These are phyloP conservation scores for Termitomyces sp. DNA, from an alignment of 768 basidiomycete species.

Conservation along the genomic window DNA sequence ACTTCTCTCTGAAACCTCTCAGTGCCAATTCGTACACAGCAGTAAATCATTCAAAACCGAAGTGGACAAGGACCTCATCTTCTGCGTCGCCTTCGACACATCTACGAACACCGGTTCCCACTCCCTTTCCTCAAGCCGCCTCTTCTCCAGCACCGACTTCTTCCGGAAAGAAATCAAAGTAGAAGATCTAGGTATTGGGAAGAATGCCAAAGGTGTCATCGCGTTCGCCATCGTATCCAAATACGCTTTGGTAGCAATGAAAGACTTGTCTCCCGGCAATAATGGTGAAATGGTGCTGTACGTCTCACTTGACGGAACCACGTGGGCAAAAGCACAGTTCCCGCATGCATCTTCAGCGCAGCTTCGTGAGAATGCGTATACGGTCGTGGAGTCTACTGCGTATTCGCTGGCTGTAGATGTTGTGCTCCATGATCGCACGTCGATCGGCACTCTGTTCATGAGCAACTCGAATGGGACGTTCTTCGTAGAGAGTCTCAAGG, in stretches of 20 bases:
- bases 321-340: conserved; percentile 89
- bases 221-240: conserved; percentile 93
- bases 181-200: conserved; percentile 85
- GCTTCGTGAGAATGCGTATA: conserved; percentile 90
- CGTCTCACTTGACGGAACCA: conserved; percentile 77
- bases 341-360: conserved; percentile 82
- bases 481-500: conserved; percentile 86
- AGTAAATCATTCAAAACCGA: conserved; percentile 78
- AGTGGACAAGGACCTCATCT: conserved; percentile 72
- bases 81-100: conserved; percentile 86
- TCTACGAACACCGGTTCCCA: conserved; percentile 43
- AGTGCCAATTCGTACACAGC: conserved; percentile 89
- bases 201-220: conserved; percentile 83
- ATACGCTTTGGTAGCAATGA: conserved; percentile 88
- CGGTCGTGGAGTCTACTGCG: conserved; percentile 89
- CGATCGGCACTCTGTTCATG: conserved; percentile 89
- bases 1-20: conserved; percentile 67
- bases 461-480: conserved; percentile 95
- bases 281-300: conserved; percentile 80
- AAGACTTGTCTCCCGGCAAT: conserved; percentile 52
- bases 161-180: conserved; percentile 61
- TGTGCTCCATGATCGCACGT: conserved; percentile 59
- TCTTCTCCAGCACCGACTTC: conserved; percentile 85
- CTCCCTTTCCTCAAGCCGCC: conserved; percentile 56
- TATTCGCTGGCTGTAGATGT: conserved; percentile 96